Conservation (phyloP, 805 yeast genomes). For the Saturnispora ahearnii region DNA sequence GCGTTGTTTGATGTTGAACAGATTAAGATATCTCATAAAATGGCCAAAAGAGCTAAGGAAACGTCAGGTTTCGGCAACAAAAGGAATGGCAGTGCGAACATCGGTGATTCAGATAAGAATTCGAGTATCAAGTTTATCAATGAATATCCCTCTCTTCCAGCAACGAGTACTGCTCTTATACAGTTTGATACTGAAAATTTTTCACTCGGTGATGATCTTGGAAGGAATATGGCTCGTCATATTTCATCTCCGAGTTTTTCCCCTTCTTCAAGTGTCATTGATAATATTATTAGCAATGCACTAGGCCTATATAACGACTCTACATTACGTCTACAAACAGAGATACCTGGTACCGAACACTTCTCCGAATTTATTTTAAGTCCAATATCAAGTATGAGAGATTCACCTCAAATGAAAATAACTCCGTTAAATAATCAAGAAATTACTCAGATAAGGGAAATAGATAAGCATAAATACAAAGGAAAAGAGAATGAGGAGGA, state of each 20-base stretch:
- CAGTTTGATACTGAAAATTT: not conserved
- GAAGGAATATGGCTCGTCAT: constrained; percentile 12
- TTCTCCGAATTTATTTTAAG: not conserved
- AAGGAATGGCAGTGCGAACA: not conserved
- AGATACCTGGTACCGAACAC: not conserved
- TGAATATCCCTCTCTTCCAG: not conserved
- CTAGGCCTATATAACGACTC: not conserved
- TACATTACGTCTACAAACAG: not conserved
- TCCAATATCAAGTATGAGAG: not conserved
- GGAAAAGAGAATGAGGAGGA: not conserved
- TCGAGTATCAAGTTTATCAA: not conserved
- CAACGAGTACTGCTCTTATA: not conserved
- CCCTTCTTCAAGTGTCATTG: constrained; percentile 11
- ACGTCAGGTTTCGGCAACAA: not conserved
- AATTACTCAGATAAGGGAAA: not conserved
- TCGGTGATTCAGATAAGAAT: not conserved
- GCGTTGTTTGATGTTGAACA: constrained; percentile 11
- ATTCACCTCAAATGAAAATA: not conserved
- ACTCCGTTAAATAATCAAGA: not conserved
- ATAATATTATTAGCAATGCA: constrained; percentile 3
- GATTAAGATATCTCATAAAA: constrained; percentile 16
- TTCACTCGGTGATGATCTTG: not conserved
- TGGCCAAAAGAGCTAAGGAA: constrained; percentile 3
- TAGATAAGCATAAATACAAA: not conserved
- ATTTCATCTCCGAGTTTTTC: constrained; percentile 12